Base-by-base conservation (phyloP, 2,329 filamentous ascomycete genomes). In the Bipolaris sorokiniana region DNA sequence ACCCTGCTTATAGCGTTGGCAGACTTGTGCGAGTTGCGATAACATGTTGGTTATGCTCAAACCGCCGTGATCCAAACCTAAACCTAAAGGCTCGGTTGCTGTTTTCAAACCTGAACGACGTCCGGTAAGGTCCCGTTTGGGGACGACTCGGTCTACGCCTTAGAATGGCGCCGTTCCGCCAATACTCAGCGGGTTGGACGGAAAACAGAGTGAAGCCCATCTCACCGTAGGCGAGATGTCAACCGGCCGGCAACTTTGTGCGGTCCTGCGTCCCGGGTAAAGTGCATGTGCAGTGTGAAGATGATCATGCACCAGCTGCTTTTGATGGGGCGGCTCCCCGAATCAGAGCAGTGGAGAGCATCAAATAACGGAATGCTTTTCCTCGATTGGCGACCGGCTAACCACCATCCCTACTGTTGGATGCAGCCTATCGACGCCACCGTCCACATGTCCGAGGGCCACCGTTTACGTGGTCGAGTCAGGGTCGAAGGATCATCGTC, bases 231-330 rank as follows among this genome's bases (percentile, higher is more conserved):
- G 62, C 65, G 64, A 66, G 54, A 51, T 46, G 36, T 41, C 52
- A 58, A 59, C 58, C 61, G 59, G 57, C 47, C 40, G 41, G 52
- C 51, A 58, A 67, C 56, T 58, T 67, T 59, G 64, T 67, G 69
- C 68, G 67, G 69, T 37, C 66, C 66, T 70, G 54, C 57, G 54
- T 64, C 53, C 70, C 70, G 70, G 69, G 65, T 73, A 73, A 73
- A 70, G 56, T 63, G 60, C 38, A 16, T 58, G 55, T 50, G 54
- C 50, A 28, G 59, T 51, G 48, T 56, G 54, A 63, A 63, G 41
- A 44, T 48, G 59, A 51, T 56, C 62, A 65, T 51, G 51, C 58
- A 48, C 47, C 55, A 56, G 38, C 46, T 57, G 54, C 56, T 51
- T 54, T 34, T 56, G 41, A 40, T 34, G 40, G 22, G 28, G 26